These are phyloP conservation scores for Pseudozyma tsukubaensis DNA, from an alignment of 1,284 basidiomycete species.

Conservation along the genomic window DNA sequence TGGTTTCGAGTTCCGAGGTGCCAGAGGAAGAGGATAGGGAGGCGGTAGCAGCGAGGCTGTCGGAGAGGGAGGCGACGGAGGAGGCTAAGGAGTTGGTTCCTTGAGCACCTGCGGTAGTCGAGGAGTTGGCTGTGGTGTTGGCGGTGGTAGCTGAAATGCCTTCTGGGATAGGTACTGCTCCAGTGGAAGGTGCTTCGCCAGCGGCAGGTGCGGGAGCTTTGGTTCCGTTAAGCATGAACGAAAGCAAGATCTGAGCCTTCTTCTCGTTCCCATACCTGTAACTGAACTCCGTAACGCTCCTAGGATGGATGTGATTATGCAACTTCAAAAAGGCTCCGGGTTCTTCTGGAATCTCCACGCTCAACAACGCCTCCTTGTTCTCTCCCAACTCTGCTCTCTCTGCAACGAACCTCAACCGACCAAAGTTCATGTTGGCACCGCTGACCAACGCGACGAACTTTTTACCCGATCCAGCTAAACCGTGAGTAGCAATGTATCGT, in stretches of 20 bases:
- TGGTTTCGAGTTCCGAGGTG: slow-evolving; percentile 42
- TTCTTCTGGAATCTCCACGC: slow-evolving; percentile 90
- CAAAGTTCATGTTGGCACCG: slow-evolving; percentile 99
- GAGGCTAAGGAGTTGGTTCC: slow-evolving; percentile 2
- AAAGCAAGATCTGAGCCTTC: slow-evolving; percentile 86
- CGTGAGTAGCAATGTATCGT: slow-evolving; percentile 83
- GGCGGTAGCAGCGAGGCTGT: slow-evolving; percentile 8
- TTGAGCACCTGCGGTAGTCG: too few species aligned
- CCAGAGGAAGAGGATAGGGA: slow-evolving; percentile 14
- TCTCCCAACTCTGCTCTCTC: slow-evolving; percentile 98
- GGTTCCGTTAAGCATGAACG: slow-evolving; percentile 79
- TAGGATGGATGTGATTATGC: slow-evolving; percentile 87
- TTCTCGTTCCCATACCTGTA: slow-evolving; percentile 77
- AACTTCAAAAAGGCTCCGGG: slow-evolving; percentile 92
- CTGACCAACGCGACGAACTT: slow-evolving; percentile 91
- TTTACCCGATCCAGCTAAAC: slow-evolving; percentile 83
- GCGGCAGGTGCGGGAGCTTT: slow-evolving; percentile 7
- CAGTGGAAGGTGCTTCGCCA: slow-evolving; percentile 20
- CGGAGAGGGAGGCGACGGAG: slow-evolving; percentile 6
- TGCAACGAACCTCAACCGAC: slow-evolving; percentile 92
- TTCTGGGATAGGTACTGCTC: slow-evolving; percentile 26
- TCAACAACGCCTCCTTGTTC: slow-evolving; percentile 89
- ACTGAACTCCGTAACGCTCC: slow-evolving; percentile 94
- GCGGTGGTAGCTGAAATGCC: neutral
- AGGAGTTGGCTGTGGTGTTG: neutral